phyloP scores from a whole-genome alignment of 768 basidiomycete genomes.

The Amanita exitialis region DNA sequence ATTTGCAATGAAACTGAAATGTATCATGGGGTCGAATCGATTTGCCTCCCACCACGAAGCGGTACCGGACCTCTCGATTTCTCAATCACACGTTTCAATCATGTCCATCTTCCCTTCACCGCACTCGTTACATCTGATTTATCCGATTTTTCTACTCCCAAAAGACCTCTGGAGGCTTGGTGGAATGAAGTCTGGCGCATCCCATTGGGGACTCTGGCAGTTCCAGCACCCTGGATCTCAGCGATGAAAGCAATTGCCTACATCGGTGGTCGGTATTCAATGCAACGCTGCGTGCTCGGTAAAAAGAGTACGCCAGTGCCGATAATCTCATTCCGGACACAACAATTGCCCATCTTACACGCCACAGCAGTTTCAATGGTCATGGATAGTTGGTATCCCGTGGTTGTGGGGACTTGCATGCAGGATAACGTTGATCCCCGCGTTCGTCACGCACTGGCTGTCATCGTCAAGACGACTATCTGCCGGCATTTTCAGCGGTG shows the following conservation, averaged over 20 bases:
- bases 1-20: conserved; percentile 43
- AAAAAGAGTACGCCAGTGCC: conserved; percentile 31
- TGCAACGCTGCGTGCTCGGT: conserved; percentile 41
- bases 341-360: conserved; percentile 49
- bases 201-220: conserved; percentile 41
- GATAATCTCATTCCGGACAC: conserved; percentile 55
- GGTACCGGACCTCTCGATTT: conserved; percentile 48
- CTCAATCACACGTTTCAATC: conserved; percentile 44
- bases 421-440: conserved; percentile 30
- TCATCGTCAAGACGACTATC: conserved; percentile 45
- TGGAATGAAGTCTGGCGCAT: conserved; percentile 48
- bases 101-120: conserved; percentile 38
- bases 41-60: conserved; percentile 37
- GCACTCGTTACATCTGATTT: conserved; percentile 40
- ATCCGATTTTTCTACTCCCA: conserved; percentile 26
- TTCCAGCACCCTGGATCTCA: conserved; percentile 39
- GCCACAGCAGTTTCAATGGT: conserved; percentile 43
- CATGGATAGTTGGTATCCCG: conserved; percentile 36
- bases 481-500: conserved; percentile 44
- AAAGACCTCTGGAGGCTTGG: conserved; percentile 36
- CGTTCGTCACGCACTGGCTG: conserved; percentile 44
- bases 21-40: conserved; percentile 41
- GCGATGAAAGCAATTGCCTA: conserved; percentile 43
- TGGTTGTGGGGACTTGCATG: conserved; percentile 24
- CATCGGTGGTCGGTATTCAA: conserved; percentile 48